Evolutionary conservation across 306 rosid genomes (phyloP).

Genomic region (Herpetospermum pedunculosum): DNA sequence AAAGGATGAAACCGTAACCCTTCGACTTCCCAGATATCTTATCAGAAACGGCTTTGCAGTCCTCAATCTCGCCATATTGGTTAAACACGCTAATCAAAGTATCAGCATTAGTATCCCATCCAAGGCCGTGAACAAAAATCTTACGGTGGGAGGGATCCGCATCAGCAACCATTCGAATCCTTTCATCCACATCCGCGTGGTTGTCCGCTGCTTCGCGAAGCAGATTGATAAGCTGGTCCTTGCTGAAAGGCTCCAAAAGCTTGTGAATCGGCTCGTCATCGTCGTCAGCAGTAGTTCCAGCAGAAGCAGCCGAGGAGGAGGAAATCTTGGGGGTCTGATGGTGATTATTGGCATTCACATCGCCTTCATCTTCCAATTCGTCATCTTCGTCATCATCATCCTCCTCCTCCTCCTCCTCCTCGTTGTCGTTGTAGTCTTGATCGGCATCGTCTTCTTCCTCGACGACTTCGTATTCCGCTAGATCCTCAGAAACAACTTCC

Average conservation of each 20-base stretch:
- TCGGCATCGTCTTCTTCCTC: conserved; percentile 26
- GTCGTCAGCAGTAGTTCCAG: not conserved
- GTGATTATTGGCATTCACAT: not conserved
- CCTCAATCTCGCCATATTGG: conserved; percentile 79
- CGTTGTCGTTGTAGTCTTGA: conserved; percentile 17
- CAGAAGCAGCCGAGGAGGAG: conserved; percentile 6
- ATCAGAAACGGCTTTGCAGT: conserved; percentile 85
- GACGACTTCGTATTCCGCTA: conserved; percentile 26
- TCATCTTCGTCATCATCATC: no score
- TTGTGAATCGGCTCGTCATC: conserved; percentile 57
- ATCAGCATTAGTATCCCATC: conserved; percentile 80
- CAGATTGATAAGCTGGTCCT: conserved; percentile 49
- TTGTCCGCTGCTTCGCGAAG: conserved; percentile 51
- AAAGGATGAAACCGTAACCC: conserved; percentile 79
- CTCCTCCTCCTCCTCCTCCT: conserved; percentile 14
- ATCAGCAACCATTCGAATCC: conserved; percentile 62
- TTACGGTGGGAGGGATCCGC: conserved; percentile 70
- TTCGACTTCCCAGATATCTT: conserved; percentile 88
- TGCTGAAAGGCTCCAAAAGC: conserved; percentile 65
- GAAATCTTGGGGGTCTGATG: conserved; percentile 5
- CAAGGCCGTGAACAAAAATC: conserved; percentile 81
- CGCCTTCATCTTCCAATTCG: not conserved
- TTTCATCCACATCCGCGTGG: conserved; percentile 55
- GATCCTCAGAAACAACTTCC: conserved; percentile 20
- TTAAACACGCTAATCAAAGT: conserved; percentile 45